Evolutionary conservation across 768 basidiomycete species (phyloP), one percentile per base, ranked within the genome.

Genomic region (Hydnum rufescens): DNA sequence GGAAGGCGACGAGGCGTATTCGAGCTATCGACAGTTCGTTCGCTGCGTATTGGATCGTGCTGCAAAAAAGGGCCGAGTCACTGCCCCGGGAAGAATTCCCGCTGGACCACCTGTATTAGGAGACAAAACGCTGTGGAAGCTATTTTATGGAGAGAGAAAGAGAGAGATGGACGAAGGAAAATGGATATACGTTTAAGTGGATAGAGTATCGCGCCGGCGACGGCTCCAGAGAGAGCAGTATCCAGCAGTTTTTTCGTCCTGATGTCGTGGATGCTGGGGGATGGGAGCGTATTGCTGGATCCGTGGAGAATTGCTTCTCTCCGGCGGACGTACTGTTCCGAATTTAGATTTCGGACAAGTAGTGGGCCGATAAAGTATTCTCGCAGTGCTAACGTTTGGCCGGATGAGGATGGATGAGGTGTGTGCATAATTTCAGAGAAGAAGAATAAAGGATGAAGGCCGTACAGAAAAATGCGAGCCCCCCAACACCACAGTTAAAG

Each of bases 381-480:
- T 55, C 85, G 75, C 51, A 82, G 62, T 54, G 75, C 88, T 89
- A 42, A 25, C 4, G 26, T 13, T 13, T n/a, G n/a, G n/a, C n/a
- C n/a, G n/a, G n/a, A n/a, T n/a, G n/a, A n/a, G n/a, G n/a, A n/a
- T n/a, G n/a, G n/a, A n/a, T n/a, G n/a, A n/a, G n/a, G 53, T 18
- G 1, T 5, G 29, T 67, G n/a, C n/a, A n/a, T n/a, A n/a, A n/a
- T 8, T 13, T 29, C 57, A 16, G 50, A 44, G 29, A 32, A 30
- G 4, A 49, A 34, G 39, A 47, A 25, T 25, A 47, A 49, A 19
- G 29, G 34, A 19, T 44, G 53, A n/a, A 1, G 5, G 29, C 67
- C 80, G 51, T 54, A 88, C 88, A 72, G 64, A 90, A 89, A 66
- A 90, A 90, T 0, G 77, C 73, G 5, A 75, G 70, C 4, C 82